Base-by-base conservation (phyloP, 345 rosid species). In the Mangifera indica region DNA sequence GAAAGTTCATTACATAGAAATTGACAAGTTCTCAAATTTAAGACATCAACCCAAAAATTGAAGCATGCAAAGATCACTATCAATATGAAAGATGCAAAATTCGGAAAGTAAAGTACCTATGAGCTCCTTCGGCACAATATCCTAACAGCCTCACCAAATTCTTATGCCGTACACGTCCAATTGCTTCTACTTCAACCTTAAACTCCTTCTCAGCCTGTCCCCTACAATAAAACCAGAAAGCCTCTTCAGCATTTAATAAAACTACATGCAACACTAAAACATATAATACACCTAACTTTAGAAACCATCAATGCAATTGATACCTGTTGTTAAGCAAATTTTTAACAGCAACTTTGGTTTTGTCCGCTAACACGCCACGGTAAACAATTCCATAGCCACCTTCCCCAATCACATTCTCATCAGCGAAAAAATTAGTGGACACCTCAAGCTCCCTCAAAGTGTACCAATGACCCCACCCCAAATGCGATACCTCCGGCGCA, bases 391-490 rank as follows among this genome's bases (percentile, higher is more conserved):
- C 98, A 77, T 94, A 92, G 5, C 98, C 98, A 57, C 97, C 98
- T 87, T 94, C 97, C 44, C 98, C 98, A 54, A 92, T 92, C 74
- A 90, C 97, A 77, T 87, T 90, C 83, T 85, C 95, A 66, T 83
- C 89, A 25, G 89, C 80, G 55, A 94, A 92, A 4, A 83, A 84
- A 75, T 84, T 83, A 1, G 98, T 92, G 11, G 98, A 80, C 67
- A 81, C 78, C 81, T 94, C 97, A 21, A 94, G 97, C 91, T 94
- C 98, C 76, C 97, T 89, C 49, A 94, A 72, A 21, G 93, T 94
- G 60, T 90, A 94, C 97, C 98, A 94, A 75, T 89, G 98, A 0
- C 98, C 98, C 98, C 98, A 94, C 3, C 97, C 98, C 78, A 94
- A 81, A 86, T 94, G 98, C 49, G 97, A 92, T 72, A 94, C 98